Base-by-base conservation (phyloP, 1,284 basidiomycete species). In the Malassezia cuniculi region DNA sequence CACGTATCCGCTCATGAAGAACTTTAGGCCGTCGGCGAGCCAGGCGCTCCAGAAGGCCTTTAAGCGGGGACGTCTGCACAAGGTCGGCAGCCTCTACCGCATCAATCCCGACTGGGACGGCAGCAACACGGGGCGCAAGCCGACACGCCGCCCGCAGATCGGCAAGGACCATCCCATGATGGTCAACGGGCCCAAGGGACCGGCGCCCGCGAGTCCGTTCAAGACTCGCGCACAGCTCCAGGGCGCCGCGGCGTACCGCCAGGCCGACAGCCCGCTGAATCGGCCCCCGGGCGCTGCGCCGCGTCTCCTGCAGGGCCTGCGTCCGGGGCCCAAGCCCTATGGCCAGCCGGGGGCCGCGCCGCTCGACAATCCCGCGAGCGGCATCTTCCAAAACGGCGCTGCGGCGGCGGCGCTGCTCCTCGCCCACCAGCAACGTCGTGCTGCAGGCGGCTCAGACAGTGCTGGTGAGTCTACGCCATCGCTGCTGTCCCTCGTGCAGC, bases 1-100 rank as follows among this genome's bases (percentile, higher is more conserved):
- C 22, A 53, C 55, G 10, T 63, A 65, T 19, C 57, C 57, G 14
- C 50, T 65, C 24, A 55, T 47, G 40, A 60, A 60, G 27, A 65
- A 61, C 47, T 65, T 65, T 39, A 55, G 58, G 9, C 56, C 62
- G 5, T 65, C 62, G 4, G 62, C 62, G 5, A 54, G 55, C 19
- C 62, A 65, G 39, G 60, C 62, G 3, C 34, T 65, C 15, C 57
- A 62, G 31, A 65, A 63, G 36, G 60, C 62, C 12, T 54, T 52
- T 29, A 63, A 63, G 36, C 55, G 60, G 9, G 60, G 58, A n/a
- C 47, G 60, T 16, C 43, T 65, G 31, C 50, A 57, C 28, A 65
- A 61, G 42, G 48, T 47, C 2, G 62, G 62, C 30, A 54, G 51
- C 39, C 39, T 60, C 21, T 65, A 65, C 34, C 50, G 54, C 27